These are phyloP conservation scores for Hypholoma sublateritium DNA, from an alignment of 768 basidiomycete genomes.

Conservation along the genomic window DNA sequence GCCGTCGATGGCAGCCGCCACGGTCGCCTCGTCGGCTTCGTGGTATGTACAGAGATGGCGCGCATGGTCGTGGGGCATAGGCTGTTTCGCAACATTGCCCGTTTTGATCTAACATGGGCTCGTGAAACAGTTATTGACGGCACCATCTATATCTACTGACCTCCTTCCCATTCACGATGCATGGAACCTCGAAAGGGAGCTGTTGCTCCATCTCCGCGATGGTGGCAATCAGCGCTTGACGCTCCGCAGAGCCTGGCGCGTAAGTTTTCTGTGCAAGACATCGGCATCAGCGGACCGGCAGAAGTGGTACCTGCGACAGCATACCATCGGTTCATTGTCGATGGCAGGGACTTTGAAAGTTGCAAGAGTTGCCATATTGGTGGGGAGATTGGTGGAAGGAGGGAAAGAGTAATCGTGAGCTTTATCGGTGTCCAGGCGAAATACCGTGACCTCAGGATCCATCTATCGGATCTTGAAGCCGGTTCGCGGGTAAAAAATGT, in stretches of 20 bases:
- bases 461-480: neutral
- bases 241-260: constrained; percentile 76
- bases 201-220: constrained; percentile 78
- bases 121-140: too few relatives aligned
- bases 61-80: constrained; percentile 85
- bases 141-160: constrained; percentile 38
- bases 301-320: constrained; percentile 9
- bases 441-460: neutral
- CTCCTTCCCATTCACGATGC: constrained; percentile 86
- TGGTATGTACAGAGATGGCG: constrained; percentile 83
- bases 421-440: neutral
- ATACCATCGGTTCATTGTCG: constrained; percentile 93
- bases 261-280: constrained; percentile 60
- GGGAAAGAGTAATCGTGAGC: neutral
- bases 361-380: constrained; percentile 65
- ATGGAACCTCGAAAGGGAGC: constrained; percentile 90
- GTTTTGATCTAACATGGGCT: constrained; percentile 57
- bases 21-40: constrained; percentile 77
- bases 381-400: constrained; percentile 22
- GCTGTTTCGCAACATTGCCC: constrained; percentile 74
- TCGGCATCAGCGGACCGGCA: neutral
- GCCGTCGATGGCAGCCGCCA: constrained; percentile 80
- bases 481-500: too few relatives aligned
- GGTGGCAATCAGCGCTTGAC: constrained; percentile 68
- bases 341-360: constrained; percentile 82